These are phyloP conservation scores for Kokia cookei DNA, from an alignment of 441 rosid genomes.

Conservation along the genomic window DNA sequence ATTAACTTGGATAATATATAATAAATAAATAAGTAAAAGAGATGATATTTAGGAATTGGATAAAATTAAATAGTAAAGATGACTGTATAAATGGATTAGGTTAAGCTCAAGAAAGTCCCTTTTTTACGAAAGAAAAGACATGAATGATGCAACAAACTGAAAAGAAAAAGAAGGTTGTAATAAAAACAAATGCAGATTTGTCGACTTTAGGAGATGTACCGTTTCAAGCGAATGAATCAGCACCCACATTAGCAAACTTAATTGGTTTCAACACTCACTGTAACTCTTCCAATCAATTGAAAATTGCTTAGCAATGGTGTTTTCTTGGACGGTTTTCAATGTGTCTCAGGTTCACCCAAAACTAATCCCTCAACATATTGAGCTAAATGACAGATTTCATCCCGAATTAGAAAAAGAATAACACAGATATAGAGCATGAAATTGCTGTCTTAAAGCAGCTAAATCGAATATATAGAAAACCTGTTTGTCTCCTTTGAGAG, in stretches of 20 bases:
- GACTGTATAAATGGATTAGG: neutral
- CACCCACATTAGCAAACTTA: constrained; percentile 58
- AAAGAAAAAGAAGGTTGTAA: neutral
- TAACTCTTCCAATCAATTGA: constrained; percentile 37
- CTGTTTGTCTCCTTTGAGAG: too few species aligned
- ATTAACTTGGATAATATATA: too few species aligned
- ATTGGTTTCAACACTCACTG: constrained; percentile 44
- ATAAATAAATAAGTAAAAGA: too few species aligned
- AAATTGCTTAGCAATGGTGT: constrained; percentile 56
- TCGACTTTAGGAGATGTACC: constrained; percentile 10
- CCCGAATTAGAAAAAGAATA: neutral
- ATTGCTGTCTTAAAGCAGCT: constrained; percentile 30
- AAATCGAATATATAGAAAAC: constrained; percentile 7
- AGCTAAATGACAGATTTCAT: neutral
- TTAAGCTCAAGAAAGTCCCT: neutral
- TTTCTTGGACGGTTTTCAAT: constrained; percentile 36
- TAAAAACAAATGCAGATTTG: neutral
- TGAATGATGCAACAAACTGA: neutral
- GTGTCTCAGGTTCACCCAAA: constrained; percentile 46
- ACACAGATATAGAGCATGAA: constrained; percentile 25
- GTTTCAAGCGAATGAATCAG: constrained; percentile 71
- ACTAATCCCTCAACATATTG: neutral
- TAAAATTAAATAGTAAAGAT: too few species aligned
- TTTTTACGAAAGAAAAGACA: neutral
- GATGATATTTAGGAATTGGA: too few species aligned